phyloP scores from a whole-genome alignment of 768 basidiomycete species.

The Saitozyma podzolica region DNA sequence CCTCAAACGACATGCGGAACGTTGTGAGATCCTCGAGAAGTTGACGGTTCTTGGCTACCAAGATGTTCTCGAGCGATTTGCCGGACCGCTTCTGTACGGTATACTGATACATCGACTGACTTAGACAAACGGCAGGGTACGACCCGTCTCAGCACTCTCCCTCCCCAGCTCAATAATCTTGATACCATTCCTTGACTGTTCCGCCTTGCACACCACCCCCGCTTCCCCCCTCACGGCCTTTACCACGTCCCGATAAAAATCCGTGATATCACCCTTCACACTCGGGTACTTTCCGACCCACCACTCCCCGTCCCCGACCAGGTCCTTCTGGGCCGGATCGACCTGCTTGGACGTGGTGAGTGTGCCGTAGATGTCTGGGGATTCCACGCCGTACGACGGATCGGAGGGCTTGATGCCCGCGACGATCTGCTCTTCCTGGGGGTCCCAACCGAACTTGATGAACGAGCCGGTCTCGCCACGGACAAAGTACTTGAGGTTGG shows the following conservation, averaged over 20 bases:
- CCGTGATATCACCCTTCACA: constrained; percentile 7
- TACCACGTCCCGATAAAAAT: constrained; percentile 19
- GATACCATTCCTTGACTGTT: constrained; percentile 15
- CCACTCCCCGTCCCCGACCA: constrained; percentile 1
- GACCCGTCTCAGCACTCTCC: constrained; percentile 18
- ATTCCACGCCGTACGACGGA: neutral
- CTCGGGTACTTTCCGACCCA: constrained; percentile 13
- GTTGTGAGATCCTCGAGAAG: no score
- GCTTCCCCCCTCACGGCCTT: constrained; percentile 10
- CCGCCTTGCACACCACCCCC: constrained; percentile 12
- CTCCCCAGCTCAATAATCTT: constrained; percentile 24
- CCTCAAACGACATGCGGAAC: no score
- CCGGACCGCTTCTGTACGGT: no score
- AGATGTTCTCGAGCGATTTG: no score
- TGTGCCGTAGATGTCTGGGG: neutral
- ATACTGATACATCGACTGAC: neutral
- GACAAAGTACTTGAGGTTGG: constrained; percentile 11
- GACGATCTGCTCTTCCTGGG: constrained; percentile 10
- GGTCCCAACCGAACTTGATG: constrained; percentile 13
- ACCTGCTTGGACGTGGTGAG: constrained; percentile 12
- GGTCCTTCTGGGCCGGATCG: constrained; percentile 7
- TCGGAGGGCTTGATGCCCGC: constrained; percentile 4
- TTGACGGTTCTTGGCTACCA: no score
- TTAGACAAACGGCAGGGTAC: constrained; percentile 12
- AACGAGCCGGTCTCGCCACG: constrained; percentile 9